Base-by-base conservation (phyloP, 495 filamentous ascomycete genomes). In the Neurospora pannonica region DNA sequence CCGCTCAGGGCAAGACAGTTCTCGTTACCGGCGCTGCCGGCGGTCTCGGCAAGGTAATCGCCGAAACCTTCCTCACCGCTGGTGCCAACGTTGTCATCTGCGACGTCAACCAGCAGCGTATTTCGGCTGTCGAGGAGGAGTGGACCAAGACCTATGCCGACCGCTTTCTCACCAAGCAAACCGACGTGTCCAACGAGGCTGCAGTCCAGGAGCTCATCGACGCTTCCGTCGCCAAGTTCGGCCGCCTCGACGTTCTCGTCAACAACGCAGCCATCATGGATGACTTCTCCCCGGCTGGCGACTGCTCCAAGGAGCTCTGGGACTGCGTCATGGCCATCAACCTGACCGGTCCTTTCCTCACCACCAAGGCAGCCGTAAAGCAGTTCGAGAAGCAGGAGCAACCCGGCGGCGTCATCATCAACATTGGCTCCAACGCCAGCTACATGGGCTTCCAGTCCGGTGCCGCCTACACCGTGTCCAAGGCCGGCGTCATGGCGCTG, bases 301-400 rank as follows among this genome's bases (percentile, higher is more conserved):
- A 84, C 39, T 77, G 87, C 72, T 84, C 85, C 60, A 83, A 82
- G 72, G 83, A 81, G 36, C 74, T 85, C 7, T 91, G 89, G 90
- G 84, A 92, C 76, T 82, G 81, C 11, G 85, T 91, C 13, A 84
- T 92, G 73, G 83, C 82, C 48, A 78, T 91, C 74, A 92, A 91
- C 77, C 81, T 91, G 17, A 90, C 87, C 38, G 90, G 88, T 0
- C 86, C 89, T 9, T 87, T 87, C 74, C 74, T 89, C 72, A 74
- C 84, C 73, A 87, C 83, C 74, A 88, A 88, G 79, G 75, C 84
- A 4, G 88, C 87, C 31, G 84, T 91, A 13, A 82, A 79, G 7
- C 84, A 85, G 74, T 77, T 83, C 37, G 73, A 82, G 72, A 83
- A 85, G 80, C 79, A 78, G 62, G 77, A 74, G 72, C 75, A 79